Evolutionary conservation across 129 eudicot genomes (phyloP).

Genomic region (Glebionis coronaria): DNA sequence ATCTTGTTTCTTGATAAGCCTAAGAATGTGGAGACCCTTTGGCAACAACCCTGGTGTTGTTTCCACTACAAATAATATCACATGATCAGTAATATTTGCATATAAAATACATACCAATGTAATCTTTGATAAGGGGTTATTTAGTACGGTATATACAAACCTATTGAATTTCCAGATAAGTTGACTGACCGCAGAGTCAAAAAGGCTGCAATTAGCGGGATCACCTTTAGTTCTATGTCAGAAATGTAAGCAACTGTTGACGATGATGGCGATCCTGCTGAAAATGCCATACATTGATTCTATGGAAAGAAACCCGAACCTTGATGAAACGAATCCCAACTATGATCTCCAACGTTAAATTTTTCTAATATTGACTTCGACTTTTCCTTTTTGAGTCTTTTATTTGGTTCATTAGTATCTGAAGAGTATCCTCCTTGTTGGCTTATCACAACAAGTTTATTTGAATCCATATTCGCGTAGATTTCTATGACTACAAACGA

Average conservation of each 20-base stretch:
- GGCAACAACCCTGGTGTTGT: no score
- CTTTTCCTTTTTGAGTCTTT: no score
- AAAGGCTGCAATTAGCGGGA: conserved; percentile 58
- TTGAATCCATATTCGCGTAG: conserved; percentile 40
- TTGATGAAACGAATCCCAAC: conserved; percentile 44
- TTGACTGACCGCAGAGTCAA: no score
- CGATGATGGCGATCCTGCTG: conserved; percentile 40
- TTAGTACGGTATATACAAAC: no score
- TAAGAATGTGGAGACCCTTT: no score
- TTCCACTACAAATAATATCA: conserved; percentile 58
- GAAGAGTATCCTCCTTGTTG: conserved; percentile 89
- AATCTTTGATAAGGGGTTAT: neutral
- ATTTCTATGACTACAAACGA: conserved; percentile 88
- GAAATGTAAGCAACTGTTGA: conserved; percentile 77
- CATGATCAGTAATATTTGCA: neutral
- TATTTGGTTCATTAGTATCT: no score
- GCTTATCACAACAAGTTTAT: conserved; percentile 27
- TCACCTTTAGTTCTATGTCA: conserved; percentile 61
- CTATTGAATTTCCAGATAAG: no score
- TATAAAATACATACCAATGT: neutral
- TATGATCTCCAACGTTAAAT: conserved; percentile 27
- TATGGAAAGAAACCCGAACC: conserved; percentile 65
- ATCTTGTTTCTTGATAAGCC: no score
- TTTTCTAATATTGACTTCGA: no score
- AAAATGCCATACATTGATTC: conserved; percentile 86